Base-by-base conservation (phyloP, 2,329 filamentous ascomycete species). In the Phialophora tarda region DNA sequence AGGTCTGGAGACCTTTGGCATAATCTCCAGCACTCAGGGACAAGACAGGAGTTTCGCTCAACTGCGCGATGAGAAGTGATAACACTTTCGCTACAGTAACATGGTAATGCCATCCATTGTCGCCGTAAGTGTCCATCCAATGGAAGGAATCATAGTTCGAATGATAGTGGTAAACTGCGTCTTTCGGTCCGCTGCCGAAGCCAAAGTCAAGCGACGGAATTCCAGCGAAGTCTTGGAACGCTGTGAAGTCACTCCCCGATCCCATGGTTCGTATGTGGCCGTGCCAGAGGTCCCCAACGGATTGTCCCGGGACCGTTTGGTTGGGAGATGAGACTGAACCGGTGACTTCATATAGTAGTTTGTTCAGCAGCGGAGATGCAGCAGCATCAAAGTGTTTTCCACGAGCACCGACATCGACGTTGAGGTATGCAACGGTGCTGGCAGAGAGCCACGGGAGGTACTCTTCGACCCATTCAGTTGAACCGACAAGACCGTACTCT, bases 401-500 rank as follows among this genome's bases (percentile, higher is more conserved):
- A 4, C 82, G 76, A 3, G 89, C 85, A 32, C 89, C 91, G 5
- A 92, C 88, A 72, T 97, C 93, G 63, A 96, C 87, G 76, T 97
- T 96, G 69, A 97, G 78, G 74, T 96, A 96, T 10, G 92, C 92
- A 17, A 97, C 85, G 64, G 88, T 90, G 48, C 90, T 84, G 3
- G 83, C 83, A 2, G 84, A 83, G 12, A 97, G 84, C 92, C 92
- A 96, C 0, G 91, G 89, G 0, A 96, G 79, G 73, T 91, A 92
- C 71, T 97, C 92, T 75, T 97, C 93, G 0, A 97, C 92, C 92
- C 93, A 97, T 75, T 97, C 93, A 0, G 93, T 96, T 61, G 89
- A 92, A 4, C 93, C 93, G 14, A 97, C 78, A 4, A 97, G 84
- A 0, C 91, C 92, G 71, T 97, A 96, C 77, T 97, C 93, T 78